Evolutionary conservation across 768 basidiomycete genomes (phyloP).

Genomic region (Leucosporidium scottii): DNA sequence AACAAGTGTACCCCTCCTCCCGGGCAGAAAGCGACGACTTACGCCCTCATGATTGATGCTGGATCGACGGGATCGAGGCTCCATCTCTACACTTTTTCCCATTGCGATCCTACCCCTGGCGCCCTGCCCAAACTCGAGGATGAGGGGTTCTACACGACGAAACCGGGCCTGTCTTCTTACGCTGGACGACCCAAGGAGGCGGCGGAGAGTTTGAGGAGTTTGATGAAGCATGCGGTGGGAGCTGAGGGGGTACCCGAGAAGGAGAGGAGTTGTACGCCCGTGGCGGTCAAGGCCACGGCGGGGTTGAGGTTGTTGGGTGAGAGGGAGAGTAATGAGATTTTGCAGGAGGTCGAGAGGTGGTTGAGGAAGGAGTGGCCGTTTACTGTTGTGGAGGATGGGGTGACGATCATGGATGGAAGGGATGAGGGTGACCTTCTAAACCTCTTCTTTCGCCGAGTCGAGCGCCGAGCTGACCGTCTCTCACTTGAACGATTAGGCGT

Average conservation of each 20-base stretch:
- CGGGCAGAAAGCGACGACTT: slow-evolving; percentile 49
- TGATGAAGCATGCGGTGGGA: slow-evolving; percentile 68
- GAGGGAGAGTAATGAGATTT: slow-evolving; percentile 59
- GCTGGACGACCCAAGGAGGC: slow-evolving; percentile 58
- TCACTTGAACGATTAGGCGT: slow-evolving; percentile 49
- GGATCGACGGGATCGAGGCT: slow-evolving; percentile 96
- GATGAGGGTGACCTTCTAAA: slow-evolving; percentile 68
- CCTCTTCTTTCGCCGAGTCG: background rate
- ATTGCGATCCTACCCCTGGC: slow-evolving; percentile 39
- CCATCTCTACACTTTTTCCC: slow-evolving; percentile 87
- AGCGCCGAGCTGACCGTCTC: background rate
- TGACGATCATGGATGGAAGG: slow-evolving; percentile 86
- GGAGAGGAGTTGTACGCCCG: slow-evolving; percentile 66
- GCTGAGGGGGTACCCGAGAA: slow-evolving; percentile 59
- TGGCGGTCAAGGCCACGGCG: slow-evolving; percentile 89
- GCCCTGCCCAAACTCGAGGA: slow-evolving; percentile 74
- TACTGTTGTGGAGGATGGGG: slow-evolving; percentile 56
- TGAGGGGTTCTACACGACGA: slow-evolving; percentile 77
- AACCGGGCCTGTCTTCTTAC: slow-evolving; percentile 70
- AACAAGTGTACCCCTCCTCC: slow-evolving; percentile 24
- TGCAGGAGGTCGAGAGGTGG: slow-evolving; percentile 62
- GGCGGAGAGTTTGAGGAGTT: slow-evolving; percentile 65
- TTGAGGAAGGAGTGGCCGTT: slow-evolving; percentile 63
- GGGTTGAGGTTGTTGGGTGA: slow-evolving; percentile 68
- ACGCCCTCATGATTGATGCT: slow-evolving; percentile 95